Conservation (phyloP, 2,329 filamentous ascomycete species). For the Sporothrix curviconia region DNA sequence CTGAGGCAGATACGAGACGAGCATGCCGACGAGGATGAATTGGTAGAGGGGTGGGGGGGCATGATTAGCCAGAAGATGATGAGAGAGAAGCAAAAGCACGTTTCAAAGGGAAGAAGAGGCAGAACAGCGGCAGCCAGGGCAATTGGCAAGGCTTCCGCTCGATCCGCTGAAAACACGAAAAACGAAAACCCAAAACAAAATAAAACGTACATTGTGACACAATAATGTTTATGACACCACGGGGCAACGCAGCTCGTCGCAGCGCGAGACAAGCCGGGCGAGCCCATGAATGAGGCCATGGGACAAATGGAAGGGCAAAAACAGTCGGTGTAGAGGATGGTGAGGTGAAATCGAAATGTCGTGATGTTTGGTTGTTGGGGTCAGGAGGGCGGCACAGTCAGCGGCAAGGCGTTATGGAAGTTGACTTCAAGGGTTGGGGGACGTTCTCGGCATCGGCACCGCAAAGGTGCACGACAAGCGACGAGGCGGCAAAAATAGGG, state of each 20-base stretch:
- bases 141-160: not conserved
- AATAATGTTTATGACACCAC: slow-evolving; percentile 48
- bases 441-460: no score
- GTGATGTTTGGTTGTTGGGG: not conserved
- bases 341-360: not conserved
- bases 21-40: slow-evolving; percentile 77
- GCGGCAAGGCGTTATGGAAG: no score
- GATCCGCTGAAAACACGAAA: no score
- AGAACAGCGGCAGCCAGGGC: not conserved
- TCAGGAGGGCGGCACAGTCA: not conserved
- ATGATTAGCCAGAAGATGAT: not conserved
- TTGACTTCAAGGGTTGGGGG: no score
- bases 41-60: slow-evolving; percentile 33
- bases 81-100: not conserved
- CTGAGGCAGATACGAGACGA: slow-evolving; percentile 90
- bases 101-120: not conserved
- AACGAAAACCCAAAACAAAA: not conserved
- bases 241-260: slow-evolving; percentile 46
- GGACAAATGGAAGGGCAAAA: no score
- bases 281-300: slow-evolving; percentile 29
- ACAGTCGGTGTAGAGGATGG: not conserved
- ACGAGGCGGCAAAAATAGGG: not conserved
- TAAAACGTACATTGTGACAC: slow-evolving; percentile 44
- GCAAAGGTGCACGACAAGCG: slow-evolving; percentile 2
- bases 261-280: slow-evolving; percentile 30